Base-by-base conservation (phyloP, 73 alveolate genomes). In the Paramecium caudatum region DNA sequence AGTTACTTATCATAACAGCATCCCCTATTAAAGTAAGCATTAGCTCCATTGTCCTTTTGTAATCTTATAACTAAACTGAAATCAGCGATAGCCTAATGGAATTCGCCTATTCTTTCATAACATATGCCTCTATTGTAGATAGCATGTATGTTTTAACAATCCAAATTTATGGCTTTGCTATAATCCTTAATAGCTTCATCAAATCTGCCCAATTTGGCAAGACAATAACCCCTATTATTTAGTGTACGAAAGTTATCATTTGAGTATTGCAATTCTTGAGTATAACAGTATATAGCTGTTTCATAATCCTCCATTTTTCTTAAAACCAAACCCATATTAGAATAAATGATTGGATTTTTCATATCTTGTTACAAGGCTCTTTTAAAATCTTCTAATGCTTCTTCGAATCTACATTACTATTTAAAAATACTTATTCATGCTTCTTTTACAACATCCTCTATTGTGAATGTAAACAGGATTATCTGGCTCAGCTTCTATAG, bases 21-120 rank as follows among this genome's bases (percentile, higher is more conserved):
- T 3, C 99, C 99, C 55, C 99, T 91, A 91, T 98, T 98, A 91
- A 98, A 97, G 90, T 95, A 98, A 4, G 99, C 99, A 94, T 98
- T 98, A 1, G 99, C 99, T 84, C 96, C 97, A 83, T 92, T 92
- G 2, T 99, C 98, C 55, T 98, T 99, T 27, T 63, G 17, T 10
- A 96, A 88, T 63, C 96, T 95, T 32, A 98, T 96, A 25, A 96
- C 98, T 74, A 90, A 91, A 13, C 98, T 78, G 84, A 98, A 98
- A 80, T 97, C 99, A 15, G 92, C 94, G 61, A 98, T 98, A 16
- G 99, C 99, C 93, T 91, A 63, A 90, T 96, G 90, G 65, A 95
- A 96, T 82, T 93, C 90, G 13, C 99, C 96, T 7, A 95, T 82
- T 90, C 99, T 96, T 92, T 98, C 99, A 82, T 92, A 91, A 15